Evolutionary conservation across 164 flowering plant species (phyloP).

Genomic region (Stephania yunnanensis): DNA sequence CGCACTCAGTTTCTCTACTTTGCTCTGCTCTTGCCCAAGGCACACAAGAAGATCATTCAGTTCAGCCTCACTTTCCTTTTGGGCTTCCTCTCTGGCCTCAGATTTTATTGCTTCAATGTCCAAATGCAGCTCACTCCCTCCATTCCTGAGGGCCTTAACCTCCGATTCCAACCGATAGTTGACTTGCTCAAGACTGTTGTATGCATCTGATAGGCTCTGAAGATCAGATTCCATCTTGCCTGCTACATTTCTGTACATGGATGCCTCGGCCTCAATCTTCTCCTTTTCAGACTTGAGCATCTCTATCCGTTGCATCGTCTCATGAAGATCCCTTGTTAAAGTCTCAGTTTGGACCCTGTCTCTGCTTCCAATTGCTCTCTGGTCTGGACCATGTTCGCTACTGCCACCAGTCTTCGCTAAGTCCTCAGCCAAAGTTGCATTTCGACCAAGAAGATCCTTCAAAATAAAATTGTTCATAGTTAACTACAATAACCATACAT

Average conservation of each 20-base stretch:
- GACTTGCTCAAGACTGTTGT: constrained; percentile 85
- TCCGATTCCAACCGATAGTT: constrained; percentile 68
- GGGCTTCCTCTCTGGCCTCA: constrained; percentile 86
- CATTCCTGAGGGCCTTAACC: constrained; percentile 44
- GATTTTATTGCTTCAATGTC: constrained; percentile 62
- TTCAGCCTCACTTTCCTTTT: constrained; percentile 85
- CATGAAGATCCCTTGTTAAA: constrained; percentile 69
- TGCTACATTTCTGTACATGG: constrained; percentile 53
- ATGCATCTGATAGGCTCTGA: constrained; percentile 79
- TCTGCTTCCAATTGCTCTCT: constrained; percentile 34
- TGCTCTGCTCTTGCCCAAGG: constrained; percentile 95
- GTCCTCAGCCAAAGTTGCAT: constrained; percentile 84
- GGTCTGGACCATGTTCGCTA: constrained; percentile 34
- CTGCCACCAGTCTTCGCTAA: constrained; percentile 56
- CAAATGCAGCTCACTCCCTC: constrained; percentile 29
- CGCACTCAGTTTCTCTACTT: constrained; percentile 71
- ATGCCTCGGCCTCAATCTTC: constrained; percentile 58
- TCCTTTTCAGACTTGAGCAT: constrained; percentile 63
- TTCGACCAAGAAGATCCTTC: constrained; percentile 82
- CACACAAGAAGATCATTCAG: constrained; percentile 84
- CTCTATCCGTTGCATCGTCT: constrained; percentile 60
- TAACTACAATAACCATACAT: no score
- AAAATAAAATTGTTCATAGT: constrained; percentile 3
- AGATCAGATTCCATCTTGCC: constrained; percentile 73
- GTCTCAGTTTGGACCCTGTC: constrained; percentile 70